phyloP scores from a whole-genome alignment of 345 rosid species.

The Erucastrum elatum region DNA sequence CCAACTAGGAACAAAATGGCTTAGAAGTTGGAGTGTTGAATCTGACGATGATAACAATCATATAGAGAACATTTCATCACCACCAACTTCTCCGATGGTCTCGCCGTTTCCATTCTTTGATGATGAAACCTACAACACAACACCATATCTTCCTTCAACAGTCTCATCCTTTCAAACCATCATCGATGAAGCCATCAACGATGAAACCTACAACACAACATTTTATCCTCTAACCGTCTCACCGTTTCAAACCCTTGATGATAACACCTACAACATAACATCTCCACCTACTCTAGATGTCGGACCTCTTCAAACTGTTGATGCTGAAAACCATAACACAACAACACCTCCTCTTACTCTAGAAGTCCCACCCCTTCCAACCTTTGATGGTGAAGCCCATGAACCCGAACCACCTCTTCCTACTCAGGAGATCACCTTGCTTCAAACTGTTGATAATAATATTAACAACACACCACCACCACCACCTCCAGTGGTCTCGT shows the following conservation, averaged over 20 bases:
- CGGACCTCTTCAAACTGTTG: not conserved
- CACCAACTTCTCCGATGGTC: not conserved
- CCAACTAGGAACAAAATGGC: not conserved
- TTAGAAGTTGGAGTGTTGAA: not conserved
- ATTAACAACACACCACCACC: not conserved
- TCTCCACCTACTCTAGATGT: not conserved
- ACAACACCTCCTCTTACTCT: not conserved
- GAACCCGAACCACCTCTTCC: not conserved
- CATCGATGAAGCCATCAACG: not conserved
- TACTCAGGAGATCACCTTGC: not conserved
- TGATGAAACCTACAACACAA: not conserved
- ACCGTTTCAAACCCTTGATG: not conserved
- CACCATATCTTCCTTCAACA: not conserved
- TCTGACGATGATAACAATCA: not conserved
- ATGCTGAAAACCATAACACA: not conserved
- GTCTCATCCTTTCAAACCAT: not conserved
- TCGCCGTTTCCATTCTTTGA: not conserved
- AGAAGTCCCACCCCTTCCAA: not conserved
- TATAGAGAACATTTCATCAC: not conserved
- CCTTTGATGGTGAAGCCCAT: not conserved
- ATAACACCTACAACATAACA: not conserved
- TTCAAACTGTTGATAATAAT: not conserved
- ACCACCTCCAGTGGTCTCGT: not conserved
- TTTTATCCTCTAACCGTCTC: not conserved
- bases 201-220: not conserved